Percentiles rank a stretch among this genome's conserved stretches.
phyloP scores from a whole-genome alignment of 139 green algal genomes.

The Pseudopediastrum boryanum region DNA sequence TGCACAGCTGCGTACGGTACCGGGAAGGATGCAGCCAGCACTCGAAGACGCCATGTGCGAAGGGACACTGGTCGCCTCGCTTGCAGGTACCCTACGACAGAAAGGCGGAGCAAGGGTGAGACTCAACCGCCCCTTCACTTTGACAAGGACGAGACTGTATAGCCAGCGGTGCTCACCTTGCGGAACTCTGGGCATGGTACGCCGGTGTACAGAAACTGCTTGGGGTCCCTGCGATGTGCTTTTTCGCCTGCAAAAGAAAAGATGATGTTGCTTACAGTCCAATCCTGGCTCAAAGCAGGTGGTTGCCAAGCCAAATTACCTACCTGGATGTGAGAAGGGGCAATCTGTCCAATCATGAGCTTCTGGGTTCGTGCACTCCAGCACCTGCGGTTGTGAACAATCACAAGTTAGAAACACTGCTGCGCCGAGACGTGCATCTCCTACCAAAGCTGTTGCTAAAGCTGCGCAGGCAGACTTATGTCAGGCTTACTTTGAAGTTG shows the following conservation, averaged over 20 bases:
- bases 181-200: constrained; percentile 12
- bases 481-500: constrained; percentile 87
- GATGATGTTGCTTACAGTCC: neutral
- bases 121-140: neutral
- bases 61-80: constrained; percentile 75
- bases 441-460: too few relatives aligned
- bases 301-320: too few relatives aligned
- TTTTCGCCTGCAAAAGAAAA: constrained; percentile 17
- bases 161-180: neutral
- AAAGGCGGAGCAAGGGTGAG: neutral
- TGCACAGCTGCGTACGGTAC: constrained; percentile 88
- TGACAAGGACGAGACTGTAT: neutral
- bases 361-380: too few relatives aligned
- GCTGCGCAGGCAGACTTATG: too few relatives aligned
- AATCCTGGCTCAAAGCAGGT: too few relatives aligned
- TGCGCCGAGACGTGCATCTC: too few relatives aligned
- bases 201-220: neutral
- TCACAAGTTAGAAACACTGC: too few relatives aligned
- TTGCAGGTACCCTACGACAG: constrained; percentile 54
- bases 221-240: neutral
- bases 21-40: constrained; percentile 88
- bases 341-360: too few relatives aligned
- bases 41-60: constrained; percentile 90
- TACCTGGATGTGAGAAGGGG: too few relatives aligned
- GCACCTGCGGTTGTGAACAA: too few relatives aligned